These are phyloP conservation scores for Macrotyloma uniflorum DNA, from an alignment of 306 rosid genomes.

Conservation along the genomic window DNA sequence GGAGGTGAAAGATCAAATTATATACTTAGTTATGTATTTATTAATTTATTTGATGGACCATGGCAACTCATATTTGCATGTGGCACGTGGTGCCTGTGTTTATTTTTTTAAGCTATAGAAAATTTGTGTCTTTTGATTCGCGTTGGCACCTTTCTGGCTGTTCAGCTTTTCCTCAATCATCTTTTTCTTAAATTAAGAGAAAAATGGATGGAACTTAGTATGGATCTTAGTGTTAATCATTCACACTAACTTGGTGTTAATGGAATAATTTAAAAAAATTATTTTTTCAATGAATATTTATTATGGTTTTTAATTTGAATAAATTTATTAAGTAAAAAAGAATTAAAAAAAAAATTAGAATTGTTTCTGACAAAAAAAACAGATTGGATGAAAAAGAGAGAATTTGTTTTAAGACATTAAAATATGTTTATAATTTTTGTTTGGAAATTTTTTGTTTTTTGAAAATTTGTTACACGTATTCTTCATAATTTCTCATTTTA, in stretches of 20 bases:
- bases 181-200: background rate
- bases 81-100: constrained; percentile 31
- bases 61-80: constrained; percentile 41
- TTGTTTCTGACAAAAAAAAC: too few relatives aligned
- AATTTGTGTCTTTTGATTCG: background rate
- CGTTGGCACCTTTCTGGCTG: constrained; percentile 36
- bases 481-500: too few relatives aligned
- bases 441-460: too few relatives aligned
- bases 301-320: too few relatives aligned
- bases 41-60: background rate
- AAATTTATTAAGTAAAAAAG: too few relatives aligned
- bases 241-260: background rate
- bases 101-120: background rate
- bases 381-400: too few relatives aligned
- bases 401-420: too few relatives aligned
- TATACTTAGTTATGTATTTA: background rate
- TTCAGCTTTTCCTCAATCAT: constrained; percentile 24
- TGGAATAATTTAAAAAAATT: too few relatives aligned
- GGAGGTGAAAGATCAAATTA: background rate
- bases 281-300: too few relatives aligned
- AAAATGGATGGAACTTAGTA: background rate
- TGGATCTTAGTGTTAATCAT: background rate
- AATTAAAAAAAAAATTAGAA: too few relatives aligned
- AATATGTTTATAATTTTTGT: too few relatives aligned
- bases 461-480: too few relatives aligned